Percentiles rank a stretch among this genome's conserved stretches.
Evolutionary conservation across 805 yeast genomes (phyloP).

Genomic region (Zygosaccharomyces rouxii): DNA sequence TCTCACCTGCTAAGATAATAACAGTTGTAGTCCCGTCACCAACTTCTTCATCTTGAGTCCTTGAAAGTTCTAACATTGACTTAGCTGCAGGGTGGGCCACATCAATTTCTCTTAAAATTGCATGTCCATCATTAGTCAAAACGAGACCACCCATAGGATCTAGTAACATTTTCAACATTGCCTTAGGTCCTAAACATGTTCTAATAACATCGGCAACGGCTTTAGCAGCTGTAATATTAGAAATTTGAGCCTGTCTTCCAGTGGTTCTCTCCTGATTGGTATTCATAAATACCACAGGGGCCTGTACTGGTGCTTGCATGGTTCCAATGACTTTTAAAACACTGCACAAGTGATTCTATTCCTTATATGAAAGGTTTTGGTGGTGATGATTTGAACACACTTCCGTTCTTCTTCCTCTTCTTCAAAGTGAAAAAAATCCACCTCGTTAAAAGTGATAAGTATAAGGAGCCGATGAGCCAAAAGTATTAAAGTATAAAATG

Average conservation of each 20-base stretch:
- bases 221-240: conserved; percentile 98
- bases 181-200: conserved; percentile 98
- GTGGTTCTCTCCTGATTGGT: conserved; percentile 89
- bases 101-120: conserved; percentile 93
- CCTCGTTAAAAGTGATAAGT: conserved; percentile 5
- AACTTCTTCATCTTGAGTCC: conserved; percentile 98
- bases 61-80: conserved; percentile 92
- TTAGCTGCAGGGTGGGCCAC: conserved; percentile 99
- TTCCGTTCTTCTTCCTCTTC: not conserved
- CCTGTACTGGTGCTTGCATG: conserved; percentile 52
- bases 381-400: not conserved
- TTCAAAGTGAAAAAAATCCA: not conserved
- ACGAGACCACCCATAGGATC: conserved; percentile 96
- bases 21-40: conserved; percentile 99
- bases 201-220: conserved; percentile 97
- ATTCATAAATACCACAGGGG: conserved; percentile 81
- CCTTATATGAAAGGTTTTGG: not conserved
- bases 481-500: not conserved
- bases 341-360: not conserved
- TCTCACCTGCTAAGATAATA: conserved; percentile 94
- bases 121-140: conserved; percentile 97
- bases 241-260: conserved; percentile 95
- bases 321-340: not conserved
- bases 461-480: not conserved
- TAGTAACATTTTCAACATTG: conserved; percentile 95